Evolutionary conservation across 305 asterid genomes (phyloP).

Genomic region (Rubia tinctorum): DNA sequence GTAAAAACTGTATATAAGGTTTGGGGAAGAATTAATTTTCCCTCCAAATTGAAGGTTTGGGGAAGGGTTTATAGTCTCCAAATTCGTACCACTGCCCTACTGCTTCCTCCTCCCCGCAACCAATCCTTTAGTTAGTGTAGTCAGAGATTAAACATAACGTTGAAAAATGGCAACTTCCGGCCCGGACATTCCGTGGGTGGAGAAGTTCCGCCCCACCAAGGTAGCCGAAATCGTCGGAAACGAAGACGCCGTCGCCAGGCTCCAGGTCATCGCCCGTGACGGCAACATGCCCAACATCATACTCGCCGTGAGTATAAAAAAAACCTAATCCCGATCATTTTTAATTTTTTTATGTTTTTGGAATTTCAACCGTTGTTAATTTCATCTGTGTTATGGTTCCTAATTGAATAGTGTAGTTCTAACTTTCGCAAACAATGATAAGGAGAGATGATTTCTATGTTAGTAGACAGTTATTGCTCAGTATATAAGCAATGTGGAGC

Average conservation of each 20-base stretch:
- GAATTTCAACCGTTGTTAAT: neutral
- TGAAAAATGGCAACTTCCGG: constrained; percentile 60
- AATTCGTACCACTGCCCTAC: neutral
- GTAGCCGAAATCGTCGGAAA: constrained; percentile 89
- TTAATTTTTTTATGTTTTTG: neutral
- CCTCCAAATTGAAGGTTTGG: constrained; percentile 10
- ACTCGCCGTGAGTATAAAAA: constrained; percentile 45
- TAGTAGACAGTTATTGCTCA: neutral
- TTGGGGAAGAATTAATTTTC: neutral
- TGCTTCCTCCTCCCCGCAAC: no score
- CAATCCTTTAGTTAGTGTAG: no score
- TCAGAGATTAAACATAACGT: neutral
- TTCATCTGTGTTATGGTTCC: neutral
- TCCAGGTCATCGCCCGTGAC: constrained; percentile 80
- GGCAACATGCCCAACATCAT: constrained; percentile 95
- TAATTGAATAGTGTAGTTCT: neutral
- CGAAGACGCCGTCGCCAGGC: constrained; percentile 80
- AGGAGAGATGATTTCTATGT: no score
- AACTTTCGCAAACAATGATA: neutral
- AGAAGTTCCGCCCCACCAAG: constrained; percentile 72
- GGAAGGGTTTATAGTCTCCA: neutral
- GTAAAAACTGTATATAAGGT: no score
- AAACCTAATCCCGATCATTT: neutral
- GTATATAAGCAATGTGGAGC: neutral
- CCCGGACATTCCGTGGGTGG: constrained; percentile 94